A percentile compares a stretch with the other conserved stretches of the same genome.
These are phyloP conservation scores for Pyrus pyrifolia DNA, from an alignment of 306 rosid species.

Conservation along the genomic window DNA sequence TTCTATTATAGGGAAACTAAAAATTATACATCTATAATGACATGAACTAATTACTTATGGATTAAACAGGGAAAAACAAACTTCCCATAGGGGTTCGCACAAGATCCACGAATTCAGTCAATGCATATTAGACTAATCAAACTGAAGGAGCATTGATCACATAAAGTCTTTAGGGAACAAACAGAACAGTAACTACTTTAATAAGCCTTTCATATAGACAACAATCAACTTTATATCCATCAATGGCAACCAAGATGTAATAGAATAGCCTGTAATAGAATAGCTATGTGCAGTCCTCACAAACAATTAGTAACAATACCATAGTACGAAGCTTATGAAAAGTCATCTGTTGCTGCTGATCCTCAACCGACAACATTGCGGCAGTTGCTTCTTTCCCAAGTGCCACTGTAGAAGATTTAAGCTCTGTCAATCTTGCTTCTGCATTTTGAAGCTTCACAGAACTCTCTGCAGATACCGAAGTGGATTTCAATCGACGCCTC, in stretches of 20 bases:
- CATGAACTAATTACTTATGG: neutral
- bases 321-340: conserved; percentile 60
- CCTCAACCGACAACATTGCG: conserved; percentile 91
- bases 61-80: neutral
- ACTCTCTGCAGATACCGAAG: conserved; percentile 68
- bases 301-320: conserved; percentile 36
- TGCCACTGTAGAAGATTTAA: conserved; percentile 70
- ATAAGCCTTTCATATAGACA: neutral
- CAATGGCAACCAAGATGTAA: neutral
- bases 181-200: neutral
- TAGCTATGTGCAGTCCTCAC: neutral
- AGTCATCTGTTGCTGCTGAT: conserved; percentile 74
- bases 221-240: neutral
- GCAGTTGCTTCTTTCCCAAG: conserved; percentile 85
- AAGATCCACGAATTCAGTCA: neutral
- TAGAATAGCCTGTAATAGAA: too few species aligned
- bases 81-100: neutral
- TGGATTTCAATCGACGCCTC: conserved; percentile 79
- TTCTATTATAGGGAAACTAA: neutral
- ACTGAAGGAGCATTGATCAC: neutral
- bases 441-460: conserved; percentile 72
- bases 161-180: neutral
- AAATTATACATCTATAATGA: neutral
- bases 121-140: neutral
- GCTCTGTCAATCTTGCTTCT: conserved; percentile 71